A percentile compares a stretch with the other conserved stretches of the same genome.
Evolutionary conservation across 257 asterid species (phyloP).

Genomic region (Nicotiana noctiflora): DNA sequence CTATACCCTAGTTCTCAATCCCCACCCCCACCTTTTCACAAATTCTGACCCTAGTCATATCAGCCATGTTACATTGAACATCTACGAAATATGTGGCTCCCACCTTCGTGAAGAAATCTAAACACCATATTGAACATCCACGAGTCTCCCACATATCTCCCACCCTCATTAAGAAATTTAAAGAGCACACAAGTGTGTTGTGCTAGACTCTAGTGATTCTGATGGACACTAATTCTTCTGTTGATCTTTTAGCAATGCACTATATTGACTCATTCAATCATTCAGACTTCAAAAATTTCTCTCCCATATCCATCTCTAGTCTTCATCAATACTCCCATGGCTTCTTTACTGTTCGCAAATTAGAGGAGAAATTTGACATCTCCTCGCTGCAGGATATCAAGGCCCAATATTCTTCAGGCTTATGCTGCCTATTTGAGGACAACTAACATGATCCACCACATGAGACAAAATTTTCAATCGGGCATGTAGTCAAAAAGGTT

Average conservation of each 20-base stretch:
- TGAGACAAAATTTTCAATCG: too few relatives aligned
- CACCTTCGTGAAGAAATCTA: background rate
- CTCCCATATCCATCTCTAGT: background rate
- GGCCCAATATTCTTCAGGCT: background rate
- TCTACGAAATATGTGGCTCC: background rate
- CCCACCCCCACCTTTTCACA: background rate
- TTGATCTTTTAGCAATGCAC: background rate
- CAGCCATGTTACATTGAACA: background rate
- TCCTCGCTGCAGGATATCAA: background rate
- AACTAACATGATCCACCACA: background rate
- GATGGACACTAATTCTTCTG: background rate
- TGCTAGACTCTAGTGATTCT: background rate
- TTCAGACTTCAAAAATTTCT: background rate
- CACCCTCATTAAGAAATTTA: background rate
- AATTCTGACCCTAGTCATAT: background rate
- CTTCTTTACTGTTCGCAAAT: background rate
- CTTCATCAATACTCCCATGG: background rate
- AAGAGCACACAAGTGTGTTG: background rate
- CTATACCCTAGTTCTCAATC: background rate
- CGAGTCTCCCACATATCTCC: background rate
- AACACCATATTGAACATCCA: background rate
- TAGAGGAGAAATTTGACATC: background rate
- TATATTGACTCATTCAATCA: background rate
- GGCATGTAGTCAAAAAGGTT: too few relatives aligned
- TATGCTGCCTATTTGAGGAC: background rate